Base-by-base conservation (phyloP, 345 rosid species). In the Citrus inodora region DNA sequence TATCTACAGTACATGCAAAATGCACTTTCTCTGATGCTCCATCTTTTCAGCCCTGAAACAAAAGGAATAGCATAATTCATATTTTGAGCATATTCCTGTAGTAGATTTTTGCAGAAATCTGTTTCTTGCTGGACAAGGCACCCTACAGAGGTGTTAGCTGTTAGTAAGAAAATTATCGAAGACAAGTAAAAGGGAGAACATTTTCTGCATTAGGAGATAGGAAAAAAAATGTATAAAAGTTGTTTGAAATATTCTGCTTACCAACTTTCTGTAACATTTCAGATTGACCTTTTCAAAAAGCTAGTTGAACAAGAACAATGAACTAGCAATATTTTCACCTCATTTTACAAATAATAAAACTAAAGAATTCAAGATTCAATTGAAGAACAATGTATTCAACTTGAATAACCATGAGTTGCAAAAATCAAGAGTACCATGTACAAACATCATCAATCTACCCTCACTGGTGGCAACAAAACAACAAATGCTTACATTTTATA, bases 71-170 rank as follows among this genome's bases (percentile, higher is more conserved):
- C 94, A 63, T 84, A 90, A 77, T 94, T 94, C 99, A 89, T 94
- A 86, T 92, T 94, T 80, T 94, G 97, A 11, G 98, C 97, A 78
- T 88, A 96, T 83, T 92, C 98, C 82, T 92, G 97, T 75, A 94
- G 92, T 67, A 96, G 85, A 80, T 92, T 94, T 84, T 96, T 91
- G 90, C 97, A 91, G 67, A 91, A 82, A 19, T 95, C 98, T 32
- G 90, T 91, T 83, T 92, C 97, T 25, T 89, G 92, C 99, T 96
- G 89, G 79, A 85, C 56, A 16, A 69, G 56, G 63, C 75, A 78
- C 60, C 79, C 70, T 63, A 60, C 27, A 59, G 32, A 32, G 11
- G 37, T 0, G 37, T 35, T 35, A 35, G 37, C 37, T 35, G 1
- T 35, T 35, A 35, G 37, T 35, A 35, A 35, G 40, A 7, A 33